Percentiles rank a stretch among this genome's conserved stretches.
These are phyloP conservation scores for Arthroderma uncinatum DNA, from an alignment of 2,329 filamentous ascomycete species.

Conservation along the genomic window DNA sequence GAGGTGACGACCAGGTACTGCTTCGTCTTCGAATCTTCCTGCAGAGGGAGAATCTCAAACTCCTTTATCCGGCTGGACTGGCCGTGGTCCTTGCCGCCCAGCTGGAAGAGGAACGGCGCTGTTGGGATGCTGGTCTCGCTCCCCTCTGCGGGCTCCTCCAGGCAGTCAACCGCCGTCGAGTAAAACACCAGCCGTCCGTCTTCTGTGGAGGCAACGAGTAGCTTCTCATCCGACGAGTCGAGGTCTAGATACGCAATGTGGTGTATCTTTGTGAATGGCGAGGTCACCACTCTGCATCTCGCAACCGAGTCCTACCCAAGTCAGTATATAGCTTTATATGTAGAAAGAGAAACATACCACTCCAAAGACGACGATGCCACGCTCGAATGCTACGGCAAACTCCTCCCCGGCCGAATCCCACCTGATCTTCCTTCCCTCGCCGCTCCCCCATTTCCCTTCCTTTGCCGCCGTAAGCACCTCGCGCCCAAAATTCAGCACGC, in stretches of 20 bases:
- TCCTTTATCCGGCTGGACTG: constrained; percentile 73
- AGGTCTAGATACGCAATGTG: constrained; percentile 59
- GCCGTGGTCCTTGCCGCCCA: constrained; percentile 62
- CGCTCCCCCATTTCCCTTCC: constrained; percentile 63
- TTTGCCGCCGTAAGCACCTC: constrained; percentile 63
- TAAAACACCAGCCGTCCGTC: constrained; percentile 82
- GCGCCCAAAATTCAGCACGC: constrained; percentile 73
- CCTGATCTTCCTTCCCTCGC: constrained; percentile 69
- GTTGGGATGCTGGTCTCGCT: constrained; percentile 49
- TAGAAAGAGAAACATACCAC: constrained; percentile 42
- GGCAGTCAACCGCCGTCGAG: constrained; percentile 12
- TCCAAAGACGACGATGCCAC: constrained; percentile 72
- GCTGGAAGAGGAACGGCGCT: constrained; percentile 52
- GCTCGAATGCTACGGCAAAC: constrained; percentile 81
- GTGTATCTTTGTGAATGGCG: constrained; percentile 67
- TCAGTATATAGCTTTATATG: constrained; percentile 1
- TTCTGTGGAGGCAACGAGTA: constrained; percentile 74
- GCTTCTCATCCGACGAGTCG: constrained; percentile 34
- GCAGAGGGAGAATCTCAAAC: constrained; percentile 54
- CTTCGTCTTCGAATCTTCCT: constrained; percentile 22
- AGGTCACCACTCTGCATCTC: constrained; percentile 59
- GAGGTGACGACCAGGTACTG: constrained; percentile 56
- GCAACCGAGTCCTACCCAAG: constrained; percentile 58
- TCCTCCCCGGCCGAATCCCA: constrained; percentile 72
- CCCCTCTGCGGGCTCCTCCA: constrained; percentile 29